Conservation (phyloP, 306 rosid species). For the Quercus agrifolia region DNA sequence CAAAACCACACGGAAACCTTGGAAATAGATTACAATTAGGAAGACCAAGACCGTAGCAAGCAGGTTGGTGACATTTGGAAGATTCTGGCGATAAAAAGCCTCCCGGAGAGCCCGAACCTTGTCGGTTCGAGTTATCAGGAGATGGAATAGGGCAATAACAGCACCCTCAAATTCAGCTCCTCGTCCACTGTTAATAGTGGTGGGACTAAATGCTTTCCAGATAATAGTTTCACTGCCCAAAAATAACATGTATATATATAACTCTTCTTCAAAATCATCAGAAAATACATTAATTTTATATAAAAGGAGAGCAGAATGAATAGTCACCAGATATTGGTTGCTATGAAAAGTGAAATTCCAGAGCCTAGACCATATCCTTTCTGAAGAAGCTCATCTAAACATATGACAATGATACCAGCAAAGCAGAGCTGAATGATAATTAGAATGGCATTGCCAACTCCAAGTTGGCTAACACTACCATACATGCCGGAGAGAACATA, state of each 20-base stretch:
- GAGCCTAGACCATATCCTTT: slow-evolving; percentile 99
- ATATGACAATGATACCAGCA: slow-evolving; percentile 91
- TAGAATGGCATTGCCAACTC: slow-evolving; percentile 93
- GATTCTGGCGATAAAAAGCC: slow-evolving; percentile 92
- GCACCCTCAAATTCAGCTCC: slow-evolving; percentile 98
- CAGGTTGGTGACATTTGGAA: slow-evolving; percentile 91
- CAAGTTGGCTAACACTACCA: slow-evolving; percentile 97
- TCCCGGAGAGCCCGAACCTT: slow-evolving; percentile 88
- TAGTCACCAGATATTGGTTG: slow-evolving; percentile 89
- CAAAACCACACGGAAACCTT: slow-evolving; percentile 95
- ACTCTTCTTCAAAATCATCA: neutral
- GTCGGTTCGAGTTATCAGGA: slow-evolving; percentile 80
- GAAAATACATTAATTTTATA: neutral
- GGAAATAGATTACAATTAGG: slow-evolving; percentile 85
- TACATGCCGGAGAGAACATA: slow-evolving; percentile 96
- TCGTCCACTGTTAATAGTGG: slow-evolving; percentile 93
- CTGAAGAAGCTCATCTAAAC: slow-evolving; percentile 96
- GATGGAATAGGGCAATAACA: slow-evolving; percentile 87
- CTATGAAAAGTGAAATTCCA: slow-evolving; percentile 95
- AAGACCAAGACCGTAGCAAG: slow-evolving; percentile 85
- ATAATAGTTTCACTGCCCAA: slow-evolving; percentile 76
- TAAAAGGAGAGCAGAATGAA: slow-evolving; percentile 1
- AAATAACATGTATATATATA: neutral
- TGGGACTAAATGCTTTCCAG: slow-evolving; percentile 96
- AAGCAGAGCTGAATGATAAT: slow-evolving; percentile 89